Base-by-base conservation (phyloP, 2,329 filamentous ascomycete species). In the Blastomyces percursus region DNA sequence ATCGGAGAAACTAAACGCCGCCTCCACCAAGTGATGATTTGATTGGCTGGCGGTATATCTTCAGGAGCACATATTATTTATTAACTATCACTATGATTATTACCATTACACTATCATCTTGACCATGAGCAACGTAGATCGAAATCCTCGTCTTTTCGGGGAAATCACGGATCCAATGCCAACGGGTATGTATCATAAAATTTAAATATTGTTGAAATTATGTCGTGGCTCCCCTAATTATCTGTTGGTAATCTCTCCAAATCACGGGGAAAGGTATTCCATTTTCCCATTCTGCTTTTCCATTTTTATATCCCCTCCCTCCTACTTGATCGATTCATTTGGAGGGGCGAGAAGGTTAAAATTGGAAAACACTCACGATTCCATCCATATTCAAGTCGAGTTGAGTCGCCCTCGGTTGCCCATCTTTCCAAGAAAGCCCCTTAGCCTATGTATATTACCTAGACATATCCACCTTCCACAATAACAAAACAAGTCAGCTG, bases 141-240 rank as follows among this genome's bases (percentile, higher is more conserved):
- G 19, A 19, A 24, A 12, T 24, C 21, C 30, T 21, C 14, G 32
- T n/a, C n/a, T 21, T 9, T 12, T 21, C 32, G 16, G 21, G n/a
- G 16, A 24, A 24, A 24, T 21, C 38, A 2, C 19, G 11, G 12
- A 44, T 19, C 44, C 35, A 12, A 44, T 42, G 35, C 14, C 21
- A 21, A 12, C 11, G 9, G 14, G 1, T 27, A 14, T 46, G 24
- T 27, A 21, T 48, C 12, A 48, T 19, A 21, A 48, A 8, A 14
- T 38, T 14, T 42, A 14, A 61, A 56, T 56, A 61, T 61, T 61
- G 60, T 61, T 61, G 60, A 61, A 57, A 61, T 61, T 61, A 44
- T 57, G 57, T 58, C 16, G 1, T 44, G 4, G 14, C 6, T 32
- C 38, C 24, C 52, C 30, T n/a, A n/a, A n/a, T n/a, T n/a, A 50